A percentile compares a stretch with the other conserved stretches of the same genome.
Evolutionary conservation across 495 filamentous ascomycete species (phyloP).

Genomic region (Lophiostoma macrostomum): DNA sequence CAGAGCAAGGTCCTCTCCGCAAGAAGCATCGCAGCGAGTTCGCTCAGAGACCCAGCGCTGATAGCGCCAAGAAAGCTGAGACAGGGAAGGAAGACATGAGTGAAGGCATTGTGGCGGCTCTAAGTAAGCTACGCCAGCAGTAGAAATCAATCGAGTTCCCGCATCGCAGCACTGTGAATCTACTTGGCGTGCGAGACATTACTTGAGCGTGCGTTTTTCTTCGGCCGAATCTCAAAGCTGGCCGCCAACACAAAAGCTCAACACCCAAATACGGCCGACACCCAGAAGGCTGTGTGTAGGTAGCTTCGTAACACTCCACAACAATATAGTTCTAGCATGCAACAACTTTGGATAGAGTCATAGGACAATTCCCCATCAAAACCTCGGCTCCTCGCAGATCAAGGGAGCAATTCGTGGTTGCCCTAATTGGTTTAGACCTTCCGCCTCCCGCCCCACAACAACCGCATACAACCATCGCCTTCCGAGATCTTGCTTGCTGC

Average conservation of each 20-base stretch:
- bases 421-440: neutral
- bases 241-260: no score
- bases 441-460: neutral
- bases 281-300: no score
- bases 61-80: slow-evolving; percentile 40
- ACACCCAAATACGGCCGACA: no score
- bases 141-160: neutral
- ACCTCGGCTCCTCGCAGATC: no score
- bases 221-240: no score
- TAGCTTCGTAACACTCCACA: no score
- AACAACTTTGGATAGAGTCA: no score
- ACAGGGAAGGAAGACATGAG: slow-evolving; percentile 44
- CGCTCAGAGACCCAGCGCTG: neutral
- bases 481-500: no score
- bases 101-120: slow-evolving; percentile 56
- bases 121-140: slow-evolving; percentile 48
- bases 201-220: no score
- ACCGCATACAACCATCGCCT: neutral
- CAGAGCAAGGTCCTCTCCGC: slow-evolving; percentile 16
- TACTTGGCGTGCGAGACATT: no score
- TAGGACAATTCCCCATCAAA: no score
- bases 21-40: neutral
- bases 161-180: neutral
- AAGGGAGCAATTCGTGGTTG: neutral
- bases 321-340: no score